Evolutionary conservation across 2,329 filamentous ascomycete genomes (phyloP), one percentile per base, ranked within the genome.

Genomic region (Claviceps lovelessii): DNA sequence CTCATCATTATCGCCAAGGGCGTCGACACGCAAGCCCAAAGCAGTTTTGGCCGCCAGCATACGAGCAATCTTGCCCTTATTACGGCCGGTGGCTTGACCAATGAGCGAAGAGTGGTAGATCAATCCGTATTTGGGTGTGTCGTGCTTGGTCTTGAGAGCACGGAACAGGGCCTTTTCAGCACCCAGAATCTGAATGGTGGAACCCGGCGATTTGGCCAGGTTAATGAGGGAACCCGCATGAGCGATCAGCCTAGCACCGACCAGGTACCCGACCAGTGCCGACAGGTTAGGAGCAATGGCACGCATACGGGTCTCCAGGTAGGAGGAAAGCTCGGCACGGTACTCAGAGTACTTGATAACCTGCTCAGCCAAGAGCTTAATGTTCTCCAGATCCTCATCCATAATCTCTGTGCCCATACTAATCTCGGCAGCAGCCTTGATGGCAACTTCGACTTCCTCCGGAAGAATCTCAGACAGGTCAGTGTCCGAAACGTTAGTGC

Each of bases 61-160:
- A 79, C 93, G 88, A 46, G 93, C 93, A 67, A 98, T 95, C 79
- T 98, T 98, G 64, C 93, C 93, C 84, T 98, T 98, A 78, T 97
- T 97, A 77, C 89, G 91, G 65, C 93, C 93, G 23, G 88, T 95
- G 35, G 93, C 93, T 75, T 98, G 93, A 48, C 93, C 94, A 61
- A 98, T 94, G 49, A 98, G 81, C 33, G 88, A 93, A 51, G 88
- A 86, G 72, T 95, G 87, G 74, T 93, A 94, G 69, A 94, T 88
- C 60, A 95, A 79, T 79, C 93, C 93, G 66, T 97, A 98, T 74
- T 97, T 98, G 67, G 93, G 93, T 44, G 93, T 98, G 67, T 96
- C 90, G 72, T 97, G 91, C 80, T 98, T 97, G 51, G 93, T 98
- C 82, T 98, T 98, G 60, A 98, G 79, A 23, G 93, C 93, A 66